phyloP scores from a whole-genome alignment of 2,329 filamentous ascomycete species.

The Acephala macrosclerotiorum region DNA sequence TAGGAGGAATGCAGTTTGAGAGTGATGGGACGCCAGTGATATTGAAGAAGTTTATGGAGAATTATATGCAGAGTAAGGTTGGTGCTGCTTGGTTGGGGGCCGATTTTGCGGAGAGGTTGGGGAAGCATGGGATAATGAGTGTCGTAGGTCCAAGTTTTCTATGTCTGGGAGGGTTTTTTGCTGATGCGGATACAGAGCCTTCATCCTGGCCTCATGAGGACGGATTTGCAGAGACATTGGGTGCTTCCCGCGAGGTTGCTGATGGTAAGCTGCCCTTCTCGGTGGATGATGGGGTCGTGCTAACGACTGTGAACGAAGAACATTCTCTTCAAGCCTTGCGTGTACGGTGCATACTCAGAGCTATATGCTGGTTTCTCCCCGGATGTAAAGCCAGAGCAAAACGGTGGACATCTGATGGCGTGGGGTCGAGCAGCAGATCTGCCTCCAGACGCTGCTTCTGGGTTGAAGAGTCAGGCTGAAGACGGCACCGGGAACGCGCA shows the following conservation, averaged over 20 bases:
- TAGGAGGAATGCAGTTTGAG: constrained; percentile 37
- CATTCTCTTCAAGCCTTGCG: constrained; percentile 39
- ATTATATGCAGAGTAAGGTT: constrained; percentile 47
- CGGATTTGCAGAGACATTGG: constrained; percentile 46
- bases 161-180: neutral
- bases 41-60: constrained; percentile 36
- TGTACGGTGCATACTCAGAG: constrained; percentile 48
- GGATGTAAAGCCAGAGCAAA: constrained; percentile 42
- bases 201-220: constrained; percentile 52
- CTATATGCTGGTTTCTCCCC: constrained; percentile 47
- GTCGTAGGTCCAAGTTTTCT: constrained; percentile 34
- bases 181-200: constrained; percentile 34
- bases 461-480: constrained; percentile 37
- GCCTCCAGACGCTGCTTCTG: constrained; percentile 31
- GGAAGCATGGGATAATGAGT: constrained; percentile 45
- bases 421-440: constrained; percentile 48
- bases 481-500: constrained; percentile 41
- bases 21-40: constrained; percentile 31
- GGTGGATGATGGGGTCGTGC: neutral
- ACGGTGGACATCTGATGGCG: constrained; percentile 50
- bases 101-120: constrained; percentile 42
- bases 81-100: constrained; percentile 43
- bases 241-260: constrained; percentile 14
- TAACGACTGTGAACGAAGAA: constrained; percentile 24
- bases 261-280: constrained; percentile 30